These are phyloP conservation scores for Lecanicillium sp. DNA, from an alignment of 2,329 filamentous ascomycete genomes.

Conservation along the genomic window DNA sequence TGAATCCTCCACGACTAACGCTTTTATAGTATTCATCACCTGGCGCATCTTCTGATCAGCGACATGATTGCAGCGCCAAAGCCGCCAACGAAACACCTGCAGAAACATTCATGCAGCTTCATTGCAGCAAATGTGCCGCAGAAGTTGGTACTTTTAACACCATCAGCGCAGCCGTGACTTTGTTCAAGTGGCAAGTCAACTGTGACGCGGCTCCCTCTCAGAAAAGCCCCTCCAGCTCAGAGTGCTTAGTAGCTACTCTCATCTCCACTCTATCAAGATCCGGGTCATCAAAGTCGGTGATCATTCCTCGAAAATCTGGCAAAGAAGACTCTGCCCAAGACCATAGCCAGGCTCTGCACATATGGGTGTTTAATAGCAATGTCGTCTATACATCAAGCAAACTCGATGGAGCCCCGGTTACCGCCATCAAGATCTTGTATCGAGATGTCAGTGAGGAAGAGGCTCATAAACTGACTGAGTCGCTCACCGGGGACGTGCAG, in stretches of 20 bases:
- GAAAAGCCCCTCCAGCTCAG: conserved; percentile 30
- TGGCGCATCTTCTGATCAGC: conserved; percentile 24
- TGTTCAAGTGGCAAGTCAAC: conserved; percentile 53
- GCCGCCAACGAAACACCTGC: conserved; percentile 12
- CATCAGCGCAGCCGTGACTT: conserved; percentile 35
- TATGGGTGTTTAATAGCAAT: conserved; percentile 51
- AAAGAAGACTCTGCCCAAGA: background rate
- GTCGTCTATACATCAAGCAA: conserved; percentile 42
- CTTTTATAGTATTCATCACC: conserved; percentile 31
- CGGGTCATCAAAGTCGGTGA: conserved; percentile 48
- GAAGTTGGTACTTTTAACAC: conserved; percentile 41
- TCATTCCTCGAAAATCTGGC: conserved; percentile 28
- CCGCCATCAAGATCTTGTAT: conserved; percentile 48
- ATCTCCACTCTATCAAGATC: conserved; percentile 47
- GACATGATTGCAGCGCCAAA: conserved; percentile 17
- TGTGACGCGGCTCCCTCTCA: conserved; percentile 23
- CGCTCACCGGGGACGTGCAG: conserved; percentile 48
- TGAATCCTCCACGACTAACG: conserved; percentile 6
- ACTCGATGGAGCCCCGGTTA: conserved; percentile 15
- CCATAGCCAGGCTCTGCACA: conserved; percentile 27
- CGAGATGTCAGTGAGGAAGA: conserved; percentile 32
- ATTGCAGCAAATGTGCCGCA: conserved; percentile 36
- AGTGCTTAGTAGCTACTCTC: conserved; percentile 47
- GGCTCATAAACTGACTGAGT: conserved; percentile 41
- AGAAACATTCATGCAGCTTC: conserved; percentile 29